Percentiles rank a stretch among this genome's conserved stretches.
Evolutionary conservation across 1,139 yeast species (phyloP).

Genomic region (Sugiyamaella neomexicana): DNA sequence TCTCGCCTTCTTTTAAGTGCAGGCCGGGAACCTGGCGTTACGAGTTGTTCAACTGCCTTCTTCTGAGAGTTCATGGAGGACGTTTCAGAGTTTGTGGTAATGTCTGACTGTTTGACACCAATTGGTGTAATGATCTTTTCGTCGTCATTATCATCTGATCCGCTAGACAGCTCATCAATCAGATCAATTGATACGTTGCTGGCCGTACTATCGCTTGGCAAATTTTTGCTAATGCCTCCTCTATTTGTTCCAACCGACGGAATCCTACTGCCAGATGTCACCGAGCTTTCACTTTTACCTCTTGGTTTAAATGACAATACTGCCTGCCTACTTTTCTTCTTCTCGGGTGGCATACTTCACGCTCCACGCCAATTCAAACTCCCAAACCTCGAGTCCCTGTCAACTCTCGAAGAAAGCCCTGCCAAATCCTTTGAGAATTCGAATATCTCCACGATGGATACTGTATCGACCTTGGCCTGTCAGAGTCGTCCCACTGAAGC

Average conservation of each 20-base stretch:
- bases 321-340: neutral
- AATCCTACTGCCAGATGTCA: neutral
- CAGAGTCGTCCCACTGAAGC: too few relatives aligned
- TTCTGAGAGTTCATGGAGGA: too few relatives aligned
- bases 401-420: neutral
- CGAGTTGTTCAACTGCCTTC: too few relatives aligned
- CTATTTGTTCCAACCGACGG: neutral
- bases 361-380: neutral
- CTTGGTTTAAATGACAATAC: constrained; percentile 2
- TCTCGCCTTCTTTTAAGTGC: constrained; percentile 2
- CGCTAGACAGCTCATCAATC: constrained; percentile 19
- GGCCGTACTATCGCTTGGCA: neutral
- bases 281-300: neutral
- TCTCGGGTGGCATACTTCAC: constrained; percentile 4
- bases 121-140: neutral
- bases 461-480: too few relatives aligned
- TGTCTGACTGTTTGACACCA: neutral
- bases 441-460: too few relatives aligned
- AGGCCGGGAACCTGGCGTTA: neutral
- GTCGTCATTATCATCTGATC: constrained; percentile 17
- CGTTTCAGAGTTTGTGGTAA: neutral
- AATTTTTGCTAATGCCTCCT: neutral
- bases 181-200: constrained; percentile 1
- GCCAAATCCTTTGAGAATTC: neutral
- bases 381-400: neutral